Conservation (phyloP, 805 yeast genomes). For the Yarrowia deformans region DNA sequence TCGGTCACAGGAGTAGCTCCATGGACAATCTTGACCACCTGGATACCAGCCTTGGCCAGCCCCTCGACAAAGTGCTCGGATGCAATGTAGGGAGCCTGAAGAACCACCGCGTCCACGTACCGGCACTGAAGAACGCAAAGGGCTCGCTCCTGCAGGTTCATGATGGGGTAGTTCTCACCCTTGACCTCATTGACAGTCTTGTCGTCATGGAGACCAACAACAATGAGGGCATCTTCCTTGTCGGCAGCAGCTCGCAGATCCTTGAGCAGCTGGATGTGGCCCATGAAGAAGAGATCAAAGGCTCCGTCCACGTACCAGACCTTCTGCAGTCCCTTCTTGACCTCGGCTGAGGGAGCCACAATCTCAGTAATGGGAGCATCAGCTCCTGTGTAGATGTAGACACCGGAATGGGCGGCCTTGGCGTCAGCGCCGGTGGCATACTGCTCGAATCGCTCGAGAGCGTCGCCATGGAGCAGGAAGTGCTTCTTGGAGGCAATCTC, state of each 20-base stretch:
- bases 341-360: slow-evolving; percentile 28
- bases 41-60: slow-evolving; percentile 51
- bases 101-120: slow-evolving; percentile 78
- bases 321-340: slow-evolving; percentile 41
- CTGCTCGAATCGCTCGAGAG: slow-evolving; percentile 54
- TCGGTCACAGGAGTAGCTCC: slow-evolving; percentile 62
- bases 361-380: slow-evolving; percentile 17
- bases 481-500: slow-evolving; percentile 42
- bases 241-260: slow-evolving; percentile 55
- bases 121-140: slow-evolving; percentile 88
- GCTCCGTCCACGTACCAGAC: slow-evolving; percentile 76
- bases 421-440: slow-evolving; percentile 76
- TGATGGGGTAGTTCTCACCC: slow-evolving; percentile 77
- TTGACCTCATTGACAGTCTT: slow-evolving; percentile 60
- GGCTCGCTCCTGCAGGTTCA: slow-evolving; percentile 86
- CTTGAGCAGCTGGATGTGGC: slow-evolving; percentile 79
- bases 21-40: slow-evolving; percentile 57
- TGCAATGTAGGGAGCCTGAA: slow-evolving; percentile 71
- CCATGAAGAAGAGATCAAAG: slow-evolving; percentile 92
- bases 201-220: slow-evolving; percentile 76
- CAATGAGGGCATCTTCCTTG: slow-evolving; percentile 55
- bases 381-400: slow-evolving; percentile 54
- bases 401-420: slow-evolving; percentile 63
- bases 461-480: slow-evolving; percentile 50
- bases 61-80: slow-evolving; percentile 52